Evolutionary conservation across 1,284 basidiomycete species (phyloP).

Genomic region (Porogramme epimiltina): DNA sequence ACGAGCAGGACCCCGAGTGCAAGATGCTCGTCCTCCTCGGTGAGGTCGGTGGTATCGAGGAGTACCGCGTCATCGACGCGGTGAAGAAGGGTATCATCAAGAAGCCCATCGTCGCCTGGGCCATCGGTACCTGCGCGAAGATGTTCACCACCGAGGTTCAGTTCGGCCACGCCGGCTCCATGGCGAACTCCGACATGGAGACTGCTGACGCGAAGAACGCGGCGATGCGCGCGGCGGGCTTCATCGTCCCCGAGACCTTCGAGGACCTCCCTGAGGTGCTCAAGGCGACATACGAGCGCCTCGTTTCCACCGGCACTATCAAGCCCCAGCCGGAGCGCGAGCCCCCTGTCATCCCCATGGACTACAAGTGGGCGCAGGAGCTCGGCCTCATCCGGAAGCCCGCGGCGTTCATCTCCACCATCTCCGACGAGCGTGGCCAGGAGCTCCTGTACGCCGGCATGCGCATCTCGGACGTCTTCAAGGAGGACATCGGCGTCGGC

Average conservation of each 20-base stretch:
- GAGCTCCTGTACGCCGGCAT: conserved; percentile 99
- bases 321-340: conserved; percentile 80
- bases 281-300: conserved; percentile 82
- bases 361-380: conserved; percentile 99
- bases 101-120: conserved; percentile 99
- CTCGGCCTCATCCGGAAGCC: conserved; percentile 98
- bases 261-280: conserved; percentile 91
- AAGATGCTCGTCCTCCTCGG: conserved; percentile 99
- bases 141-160: conserved; percentile 99
- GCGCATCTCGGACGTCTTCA: conserved; percentile 99
- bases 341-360: conserved; percentile 97
- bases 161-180: conserved; percentile 97
- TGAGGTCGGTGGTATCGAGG: conserved; percentile 98
- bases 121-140: conserved; percentile 99
- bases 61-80: conserved; percentile 98
- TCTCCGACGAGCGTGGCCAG: conserved; percentile 98
- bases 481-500: conserved; percentile 95
- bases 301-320: conserved; percentile 77
- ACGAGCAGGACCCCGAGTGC: conserved; percentile 96
- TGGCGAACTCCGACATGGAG: conserved; percentile 98
- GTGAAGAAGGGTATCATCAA: conserved; percentile 94
- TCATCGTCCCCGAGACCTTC: conserved; percentile 97
- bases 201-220: conserved; percentile 98
- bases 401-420: conserved; percentile 99
- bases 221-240: conserved; percentile 94